Base-by-base conservation (phyloP, 2,329 filamentous ascomycete genomes). In the Exophiala aquamarina region DNA sequence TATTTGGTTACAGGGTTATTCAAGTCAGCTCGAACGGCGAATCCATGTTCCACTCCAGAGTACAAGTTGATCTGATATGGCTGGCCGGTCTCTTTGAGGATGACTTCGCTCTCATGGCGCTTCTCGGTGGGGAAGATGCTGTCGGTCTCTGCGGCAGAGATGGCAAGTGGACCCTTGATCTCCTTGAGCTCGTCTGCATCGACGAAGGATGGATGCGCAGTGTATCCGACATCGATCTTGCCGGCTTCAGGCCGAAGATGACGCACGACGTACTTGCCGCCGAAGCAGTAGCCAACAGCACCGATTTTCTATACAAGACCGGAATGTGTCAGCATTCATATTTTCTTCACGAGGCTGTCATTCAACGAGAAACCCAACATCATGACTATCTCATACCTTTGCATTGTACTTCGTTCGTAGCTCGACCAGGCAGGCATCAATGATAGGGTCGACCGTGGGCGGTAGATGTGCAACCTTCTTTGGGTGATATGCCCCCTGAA, bases 61-160 rank as follows among this genome's bases (percentile, higher is more conserved):
- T 80, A 93, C 7, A 94, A 72, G 65, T 78, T 87, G 65, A 93
- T 85, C 70, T 94, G 87, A 69, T 87, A 93, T 17, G 80, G 79
- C 40, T 74, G 67, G 21, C 74, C 75, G 3, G 70, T 71, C 63
- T 81, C 72, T 48, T 70, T 69, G 35, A 87, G 75, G 49, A 83
- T 82, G n/a, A 68, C 74, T 65, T 87, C 84, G 8, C 78, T 81
- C 62, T 79, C 70, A 71, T 85, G 77, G 47, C 85, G 77, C 67
- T 82, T 77, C 60, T 84, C 73, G 10, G 70, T 58, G 2, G 83
- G 77, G 73, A 87, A 87, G 64, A 86, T 83, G 11, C 51, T n/a
- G 62, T 87, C 84, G 17, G 73, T 80, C 71, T 87, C 81, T 57
- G 72, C 69, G 54, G 72, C 83, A 34, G 82, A 74, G 59, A 90